phyloP scores from a whole-genome alignment of 306 rosid genomes.

The Fragaria vesca region DNA sequence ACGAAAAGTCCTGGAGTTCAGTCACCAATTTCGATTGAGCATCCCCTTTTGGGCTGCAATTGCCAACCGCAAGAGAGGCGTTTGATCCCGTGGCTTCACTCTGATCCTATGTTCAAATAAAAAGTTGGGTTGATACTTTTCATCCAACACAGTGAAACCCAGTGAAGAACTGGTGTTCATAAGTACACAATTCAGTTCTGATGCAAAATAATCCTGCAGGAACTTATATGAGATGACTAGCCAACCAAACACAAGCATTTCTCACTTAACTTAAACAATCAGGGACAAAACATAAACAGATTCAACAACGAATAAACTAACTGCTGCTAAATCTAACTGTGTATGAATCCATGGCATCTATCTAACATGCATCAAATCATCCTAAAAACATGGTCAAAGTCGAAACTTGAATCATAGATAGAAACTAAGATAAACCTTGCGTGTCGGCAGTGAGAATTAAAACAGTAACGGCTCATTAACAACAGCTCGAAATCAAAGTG shows the following conservation, averaged over 20 bases:
- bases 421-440: not conserved
- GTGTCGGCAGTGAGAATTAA: not conserved
- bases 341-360: not conserved
- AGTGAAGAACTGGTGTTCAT: conserved; percentile 8
- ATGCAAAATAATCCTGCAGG: conserved; percentile 1
- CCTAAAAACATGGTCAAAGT: not conserved
- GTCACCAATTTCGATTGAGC: conserved; percentile 34
- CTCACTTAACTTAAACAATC: not conserved
- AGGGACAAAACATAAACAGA: not conserved
- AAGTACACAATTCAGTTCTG: conserved; percentile 4
- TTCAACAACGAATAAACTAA: not conserved
- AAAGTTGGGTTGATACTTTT: conserved; percentile 22
- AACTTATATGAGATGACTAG: conserved; percentile 9
- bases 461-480: not conserved
- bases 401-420: not conserved
- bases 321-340: not conserved
- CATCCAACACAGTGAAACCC: conserved; percentile 3
- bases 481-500: not conserved
- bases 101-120: conserved; percentile 49
- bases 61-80: conserved; percentile 24
- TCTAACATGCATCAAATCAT: not conserved
- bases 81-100: conserved; percentile 42
- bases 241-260: not conserved
- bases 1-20: conserved; percentile 30
- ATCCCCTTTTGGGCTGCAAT: conserved; percentile 38